Percentiles rank a stretch among this genome's conserved stretches.
Evolutionary conservation across 164 flowering plant species (phyloP).

Genomic region (Echeveria elegans): DNA sequence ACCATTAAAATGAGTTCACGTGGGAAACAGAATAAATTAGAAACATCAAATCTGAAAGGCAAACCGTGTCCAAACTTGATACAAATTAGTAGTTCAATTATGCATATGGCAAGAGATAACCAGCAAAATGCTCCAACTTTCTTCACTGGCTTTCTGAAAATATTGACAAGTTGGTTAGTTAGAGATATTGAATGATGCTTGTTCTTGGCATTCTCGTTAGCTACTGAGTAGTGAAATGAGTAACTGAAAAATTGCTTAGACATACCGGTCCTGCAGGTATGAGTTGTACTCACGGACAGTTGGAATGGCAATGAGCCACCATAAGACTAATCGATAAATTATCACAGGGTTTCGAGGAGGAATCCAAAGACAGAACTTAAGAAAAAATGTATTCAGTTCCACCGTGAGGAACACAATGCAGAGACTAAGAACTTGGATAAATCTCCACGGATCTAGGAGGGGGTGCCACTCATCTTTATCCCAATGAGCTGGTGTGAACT

Average conservation of each 20-base stretch:
- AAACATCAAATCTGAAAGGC: background rate
- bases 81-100: slow-evolving; percentile 91
- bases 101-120: slow-evolving; percentile 94
- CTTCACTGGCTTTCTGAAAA: slow-evolving; percentile 34
- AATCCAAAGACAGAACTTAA: slow-evolving; percentile 96
- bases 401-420: slow-evolving; percentile 89
- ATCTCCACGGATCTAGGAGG: slow-evolving; percentile 91
- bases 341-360: slow-evolving; percentile 94
- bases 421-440: slow-evolving; percentile 85
- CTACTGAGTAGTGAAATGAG: background rate
- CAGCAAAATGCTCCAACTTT: slow-evolving; percentile 94
- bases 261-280: slow-evolving; percentile 80
- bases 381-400: slow-evolving; percentile 94
- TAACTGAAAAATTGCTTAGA: background rate
- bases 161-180: background rate
- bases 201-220: background rate
- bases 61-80: slow-evolving; percentile 97
- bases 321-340: slow-evolving; percentile 71
- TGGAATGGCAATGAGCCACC: slow-evolving; percentile 98
- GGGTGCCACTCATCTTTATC: slow-evolving; percentile 99
- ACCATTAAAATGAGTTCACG: background rate
- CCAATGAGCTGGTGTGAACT: slow-evolving; percentile 98
- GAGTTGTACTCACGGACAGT: slow-evolving; percentile 93
- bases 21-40: background rate
- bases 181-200: background rate